Conservation (phyloP, 1,139 yeast genomes). For the Chernovozyma aurita region DNA sequence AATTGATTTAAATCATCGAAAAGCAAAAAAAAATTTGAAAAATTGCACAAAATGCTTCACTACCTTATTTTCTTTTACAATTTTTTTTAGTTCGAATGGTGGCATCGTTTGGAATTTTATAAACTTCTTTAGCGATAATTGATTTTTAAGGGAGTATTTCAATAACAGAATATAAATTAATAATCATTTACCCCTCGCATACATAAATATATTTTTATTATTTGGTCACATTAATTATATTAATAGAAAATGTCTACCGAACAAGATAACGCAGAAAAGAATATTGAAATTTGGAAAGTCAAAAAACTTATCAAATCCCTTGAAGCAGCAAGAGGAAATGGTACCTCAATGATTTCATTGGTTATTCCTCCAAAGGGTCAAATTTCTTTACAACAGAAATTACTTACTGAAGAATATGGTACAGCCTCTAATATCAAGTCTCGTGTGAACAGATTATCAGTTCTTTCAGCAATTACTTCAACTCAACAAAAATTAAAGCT, state of each 20-base stretch:
- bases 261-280: conserved; percentile 65
- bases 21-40: background rate
- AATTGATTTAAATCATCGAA: background rate
- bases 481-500: conserved; percentile 94
- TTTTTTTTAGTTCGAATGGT: too few species aligned
- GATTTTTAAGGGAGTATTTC: too few species aligned
- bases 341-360: conserved; percentile 97
- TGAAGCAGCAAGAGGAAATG: conserved; percentile 92
- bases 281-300: conserved; percentile 98
- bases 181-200: too few species aligned
- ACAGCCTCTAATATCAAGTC: conserved; percentile 97
- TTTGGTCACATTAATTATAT: too few species aligned
- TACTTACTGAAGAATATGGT: conserved; percentile 97
- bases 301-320: conserved; percentile 85
- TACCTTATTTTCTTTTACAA: too few species aligned
- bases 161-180: too few species aligned
- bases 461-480: conserved; percentile 92
- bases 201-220: too few species aligned
- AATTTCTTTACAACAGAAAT: conserved; percentile 79
- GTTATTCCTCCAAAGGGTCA: conserved; percentile 95
- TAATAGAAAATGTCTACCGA: conserved; percentile 28
- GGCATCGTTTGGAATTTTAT: too few species aligned
- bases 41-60: conserved; percentile 1
- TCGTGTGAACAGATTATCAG: conserved; percentile 93
- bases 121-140: too few species aligned